Percentiles rank a stretch among this genome's conserved stretches.
Evolutionary conservation across 441 rosid genomes (phyloP).

Genomic region (Populus hybrid): DNA sequence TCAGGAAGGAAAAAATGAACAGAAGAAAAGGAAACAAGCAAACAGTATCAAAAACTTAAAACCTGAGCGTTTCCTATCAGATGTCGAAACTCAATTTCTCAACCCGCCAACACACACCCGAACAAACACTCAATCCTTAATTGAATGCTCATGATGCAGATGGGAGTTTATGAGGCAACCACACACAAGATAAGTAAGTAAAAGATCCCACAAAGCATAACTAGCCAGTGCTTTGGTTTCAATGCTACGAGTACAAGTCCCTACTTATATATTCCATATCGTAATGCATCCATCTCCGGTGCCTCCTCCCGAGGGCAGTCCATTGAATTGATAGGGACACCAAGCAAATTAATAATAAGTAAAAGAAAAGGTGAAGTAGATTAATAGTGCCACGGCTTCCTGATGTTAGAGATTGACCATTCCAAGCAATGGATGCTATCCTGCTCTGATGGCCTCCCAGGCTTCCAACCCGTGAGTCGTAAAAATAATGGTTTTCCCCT

Average conservation of each 20-base stretch:
- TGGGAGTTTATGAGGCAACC: too few species aligned
- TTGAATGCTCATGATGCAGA: too few species aligned
- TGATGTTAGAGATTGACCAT: constrained; percentile 36
- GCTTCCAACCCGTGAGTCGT: constrained; percentile 26
- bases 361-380: constrained; percentile 2
- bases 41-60: too few species aligned
- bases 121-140: too few species aligned
- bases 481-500: not conserved
- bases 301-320: constrained; percentile 66
- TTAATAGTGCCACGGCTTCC: constrained; percentile 45
- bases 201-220: not conserved
- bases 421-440: constrained; percentile 37
- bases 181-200: too few species aligned
- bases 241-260: constrained; percentile 30
- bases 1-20: too few species aligned
- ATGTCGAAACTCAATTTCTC: too few species aligned
- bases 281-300: constrained; percentile 43
- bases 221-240: constrained; percentile 51
- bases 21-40: too few species aligned
- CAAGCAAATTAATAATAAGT: constrained; percentile 32
- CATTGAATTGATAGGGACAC: constrained; percentile 53
- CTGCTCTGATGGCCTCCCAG: constrained; percentile 32
- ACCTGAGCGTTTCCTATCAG: too few species aligned
- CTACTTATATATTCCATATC: constrained; percentile 44
- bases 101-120: too few species aligned